Base-by-base conservation (phyloP, 768 basidiomycete genomes). In the Termitomyces sp. region DNA sequence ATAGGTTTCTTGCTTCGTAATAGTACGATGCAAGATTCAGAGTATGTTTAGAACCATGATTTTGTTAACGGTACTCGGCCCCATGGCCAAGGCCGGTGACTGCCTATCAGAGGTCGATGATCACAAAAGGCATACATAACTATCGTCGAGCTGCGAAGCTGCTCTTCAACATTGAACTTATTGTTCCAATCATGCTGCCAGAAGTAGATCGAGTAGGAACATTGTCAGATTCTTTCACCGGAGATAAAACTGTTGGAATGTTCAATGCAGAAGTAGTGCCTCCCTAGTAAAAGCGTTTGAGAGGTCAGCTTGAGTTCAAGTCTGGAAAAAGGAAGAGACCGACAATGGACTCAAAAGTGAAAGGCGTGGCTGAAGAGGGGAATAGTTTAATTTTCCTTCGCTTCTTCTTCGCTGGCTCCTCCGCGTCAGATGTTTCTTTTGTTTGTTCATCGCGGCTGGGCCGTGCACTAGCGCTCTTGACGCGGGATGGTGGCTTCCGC, bases 351-450 rank as follows among this genome's bases (percentile, higher is more conserved):
- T 77, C 60, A 60, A 77, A 72, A 60, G 77, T 74, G 72, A 84
- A 84, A 24, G 76, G 78, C 18, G 71, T 18, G 69, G 60, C 18
- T 77, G 73, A 56, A 77, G 70, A 54, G 6, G 74, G 72, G 64
- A 86, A 86, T n/a, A 87, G 62, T 58, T 84, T 83, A 54, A 90
- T 82, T 70, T 84, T 88, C 60, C 86, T 80, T 64, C 83, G 87
- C 72, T 87, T 88, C 74, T 86, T 87, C 72, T 82, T 85, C 16
- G 72, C 71, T 40, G 42, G 30, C n/a, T 59, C 60, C 26, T 53
- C 64, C 28, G 20, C 28, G 24, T 62, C 61, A 18, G 53, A 36
- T 22, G 58, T 40, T 33, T 56, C 32, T 33, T 38, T 43, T 12
- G 43, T 51, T 32, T 53, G 58, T 49, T 46, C 58, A 35, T 56